Base-by-base conservation (phyloP, 257 asterid genomes). In the Lycium ferocissimum region DNA sequence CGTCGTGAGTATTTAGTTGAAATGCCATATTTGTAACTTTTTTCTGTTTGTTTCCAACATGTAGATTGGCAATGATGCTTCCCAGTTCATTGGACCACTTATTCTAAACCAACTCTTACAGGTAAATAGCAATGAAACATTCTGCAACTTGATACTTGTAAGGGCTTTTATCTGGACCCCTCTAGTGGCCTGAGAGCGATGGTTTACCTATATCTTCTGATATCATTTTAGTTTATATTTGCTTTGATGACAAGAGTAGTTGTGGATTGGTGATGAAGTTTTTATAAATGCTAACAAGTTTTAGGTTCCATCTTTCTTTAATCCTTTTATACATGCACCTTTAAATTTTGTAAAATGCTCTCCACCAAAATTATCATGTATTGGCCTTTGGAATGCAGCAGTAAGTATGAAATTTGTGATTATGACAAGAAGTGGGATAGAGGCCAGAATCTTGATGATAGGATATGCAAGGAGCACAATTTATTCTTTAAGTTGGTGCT, bases 41-140 rank as follows among this genome's bases (percentile, higher is more conserved):
- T 37, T 85, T 9, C 10, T n/a, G 56, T 33, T 26, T 70, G 35
- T 38, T 84, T 85, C 82, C 69, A 66, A 73, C 84, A 53, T 94
- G 94, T 91, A 96, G 99, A 92, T 96, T 58, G 91, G 94, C 76
- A 96, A 95, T 87, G 99, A 96, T 62, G 73, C 85, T 65, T 92
- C 98, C 18, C 98, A 95, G 90, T 97, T 97, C 87, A 84, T 95
- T 79, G 99, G 99, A 70, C 99, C 99, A 62, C 89, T 97, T 85
- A 84, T 97, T 87, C 85, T 97, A 91, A 97, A 88, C 87, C 91
- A 83, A 69, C 98, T 97, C 78, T 89, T 97, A 85, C 86, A 92
- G 97, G 99, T 95, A 40, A 84, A 92, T 7, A 26, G 40, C 82
- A 49, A 22, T 75, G 49, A 62, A 61, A 26, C 82, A 26, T 76